Conservation (phyloP, 768 basidiomycete species). For the Leccinum ochraceum region DNA sequence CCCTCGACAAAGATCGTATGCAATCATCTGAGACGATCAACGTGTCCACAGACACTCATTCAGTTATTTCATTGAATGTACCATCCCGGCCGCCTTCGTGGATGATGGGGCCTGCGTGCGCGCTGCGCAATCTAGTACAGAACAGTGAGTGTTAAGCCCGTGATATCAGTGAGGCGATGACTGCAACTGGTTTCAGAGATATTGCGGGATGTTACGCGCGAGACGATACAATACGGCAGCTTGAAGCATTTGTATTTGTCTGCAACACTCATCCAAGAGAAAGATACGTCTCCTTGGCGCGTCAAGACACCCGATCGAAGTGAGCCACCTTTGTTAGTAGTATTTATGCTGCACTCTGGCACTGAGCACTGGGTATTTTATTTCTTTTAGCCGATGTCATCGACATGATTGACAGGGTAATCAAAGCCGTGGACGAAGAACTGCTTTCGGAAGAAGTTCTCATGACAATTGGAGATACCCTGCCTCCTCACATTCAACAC, state of each 20-base stretch:
- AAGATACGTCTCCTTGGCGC: not conserved
- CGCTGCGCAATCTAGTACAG: not conserved
- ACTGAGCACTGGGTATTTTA: not conserved
- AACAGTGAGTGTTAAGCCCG: not conserved
- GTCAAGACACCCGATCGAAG: not conserved
- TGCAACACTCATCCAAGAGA: not conserved
- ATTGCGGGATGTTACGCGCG: not conserved
- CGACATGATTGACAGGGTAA: not conserved
- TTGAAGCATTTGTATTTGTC: not conserved
- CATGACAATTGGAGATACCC: not conserved
- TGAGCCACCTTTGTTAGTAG: not conserved
- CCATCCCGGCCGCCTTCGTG: not conserved
- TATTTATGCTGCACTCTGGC: not conserved
- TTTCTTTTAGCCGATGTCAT: not conserved
- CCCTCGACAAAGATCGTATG: not conserved
- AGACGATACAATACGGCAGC: not conserved
- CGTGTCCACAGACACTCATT: not conserved
- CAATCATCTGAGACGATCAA: not conserved
- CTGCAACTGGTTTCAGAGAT: not conserved
- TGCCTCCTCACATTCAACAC: slow-evolving; percentile 2
- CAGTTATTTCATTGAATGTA: not conserved
- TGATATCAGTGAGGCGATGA: not conserved
- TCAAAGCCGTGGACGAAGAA: not conserved
- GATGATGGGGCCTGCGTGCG: not conserved
- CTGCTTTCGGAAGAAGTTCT: not conserved